phyloP scores from a whole-genome alignment of 768 basidiomycete genomes.

The Rhizopogon roseolus region DNA sequence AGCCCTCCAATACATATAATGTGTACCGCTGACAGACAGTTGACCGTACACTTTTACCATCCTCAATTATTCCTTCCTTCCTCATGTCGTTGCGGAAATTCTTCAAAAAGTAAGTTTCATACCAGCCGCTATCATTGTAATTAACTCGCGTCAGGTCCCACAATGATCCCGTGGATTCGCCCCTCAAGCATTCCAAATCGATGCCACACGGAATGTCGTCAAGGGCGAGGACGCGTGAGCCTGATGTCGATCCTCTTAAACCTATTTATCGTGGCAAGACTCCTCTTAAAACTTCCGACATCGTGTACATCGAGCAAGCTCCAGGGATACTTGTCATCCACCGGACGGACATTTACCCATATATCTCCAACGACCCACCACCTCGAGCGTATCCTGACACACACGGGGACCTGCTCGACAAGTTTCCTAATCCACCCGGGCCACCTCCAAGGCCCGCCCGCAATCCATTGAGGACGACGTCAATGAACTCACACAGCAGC shows the following conservation, averaged over 20 bases:
- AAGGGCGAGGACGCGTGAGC: neutral
- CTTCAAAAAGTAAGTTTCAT: constrained; percentile 6
- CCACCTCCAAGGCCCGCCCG: constrained; percentile 4
- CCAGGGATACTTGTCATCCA: constrained; percentile 1
- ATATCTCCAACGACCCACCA: neutral
- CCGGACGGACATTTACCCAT: neutral
- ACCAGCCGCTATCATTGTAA: neutral
- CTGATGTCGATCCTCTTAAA: neutral
- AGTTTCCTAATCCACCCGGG: constrained; percentile 4
- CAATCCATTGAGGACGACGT: neutral
- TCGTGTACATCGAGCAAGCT: constrained; percentile 4
- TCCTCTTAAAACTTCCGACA: constrained; percentile 6
- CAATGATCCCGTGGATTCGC: neutral
- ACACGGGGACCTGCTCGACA: constrained; percentile 2
- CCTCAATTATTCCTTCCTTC: neutral
- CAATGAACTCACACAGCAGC: neutral
- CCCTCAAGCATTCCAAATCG: constrained; percentile 10
- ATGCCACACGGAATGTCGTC: constrained; percentile 7
- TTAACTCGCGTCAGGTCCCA: neutral
- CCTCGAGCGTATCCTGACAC: neutral
- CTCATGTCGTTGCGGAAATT: constrained; percentile 2
- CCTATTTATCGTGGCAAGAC: constrained; percentile 9
- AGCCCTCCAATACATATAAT: neutral
- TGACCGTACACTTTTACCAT: neutral
- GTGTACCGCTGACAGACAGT: neutral